Evolutionary conservation across 2,329 filamentous ascomycete genomes (phyloP).

Genomic region (Stagonosporopsis tanaceti): DNA sequence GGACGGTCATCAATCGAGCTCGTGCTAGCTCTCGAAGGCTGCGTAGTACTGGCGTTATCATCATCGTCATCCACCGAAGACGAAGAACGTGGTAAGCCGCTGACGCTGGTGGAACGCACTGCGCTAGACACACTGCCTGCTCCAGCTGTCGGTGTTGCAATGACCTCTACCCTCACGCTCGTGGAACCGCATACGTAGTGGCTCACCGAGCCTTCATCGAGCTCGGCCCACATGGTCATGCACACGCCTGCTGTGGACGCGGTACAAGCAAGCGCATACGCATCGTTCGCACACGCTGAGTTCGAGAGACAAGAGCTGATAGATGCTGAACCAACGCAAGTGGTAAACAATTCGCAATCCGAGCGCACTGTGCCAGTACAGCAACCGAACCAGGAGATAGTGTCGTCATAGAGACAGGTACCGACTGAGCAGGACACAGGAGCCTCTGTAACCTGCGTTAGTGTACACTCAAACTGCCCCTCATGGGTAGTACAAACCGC

Average conservation of each 20-base stretch:
- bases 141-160: slow-evolving; percentile 8
- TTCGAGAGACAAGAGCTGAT: slow-evolving; percentile 18
- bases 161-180: slow-evolving; percentile 13
- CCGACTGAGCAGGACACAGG: slow-evolving; percentile 24
- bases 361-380: slow-evolving; percentile 19
- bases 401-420: slow-evolving; percentile 22
- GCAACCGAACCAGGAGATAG: slow-evolving; percentile 30
- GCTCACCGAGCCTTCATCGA: slow-evolving; percentile 11
- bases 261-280: slow-evolving; percentile 19
- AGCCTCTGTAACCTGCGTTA: slow-evolving; percentile 12
- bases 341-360: slow-evolving; percentile 21
- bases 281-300: slow-evolving; percentile 21
- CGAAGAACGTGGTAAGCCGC: background rate
- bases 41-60: background rate
- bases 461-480: background rate
- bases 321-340: slow-evolving; percentile 23
- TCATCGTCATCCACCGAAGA: background rate
- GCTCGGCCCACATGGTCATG: slow-evolving; percentile 19
- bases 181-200: slow-evolving; percentile 25
- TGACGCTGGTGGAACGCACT: background rate
- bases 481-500: slow-evolving; percentile 10
- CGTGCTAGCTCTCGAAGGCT: background rate
- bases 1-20: slow-evolving; percentile 1
- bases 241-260: slow-evolving; percentile 19
- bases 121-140: background rate